Evolutionary conservation across 2,329 filamentous ascomycete species (phyloP).

Genomic region (Cladosporium austrohemisphaericum): DNA sequence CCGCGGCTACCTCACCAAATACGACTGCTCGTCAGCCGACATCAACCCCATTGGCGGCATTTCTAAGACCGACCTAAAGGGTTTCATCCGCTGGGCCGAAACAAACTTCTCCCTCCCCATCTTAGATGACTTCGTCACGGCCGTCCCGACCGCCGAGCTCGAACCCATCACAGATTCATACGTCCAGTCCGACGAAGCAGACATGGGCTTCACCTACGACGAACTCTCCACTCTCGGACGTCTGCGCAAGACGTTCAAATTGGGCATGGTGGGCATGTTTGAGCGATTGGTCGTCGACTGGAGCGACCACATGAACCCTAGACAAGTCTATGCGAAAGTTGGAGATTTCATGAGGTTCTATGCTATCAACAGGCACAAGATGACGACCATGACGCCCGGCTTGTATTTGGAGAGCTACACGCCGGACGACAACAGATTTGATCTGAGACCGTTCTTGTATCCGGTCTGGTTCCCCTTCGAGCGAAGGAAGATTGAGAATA

Average conservation of each 20-base stretch:
- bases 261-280: constrained; percentile 55
- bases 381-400: constrained; percentile 57
- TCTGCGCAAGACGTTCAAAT: constrained; percentile 53
- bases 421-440: constrained; percentile 51
- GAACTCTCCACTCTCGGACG: constrained; percentile 53
- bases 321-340: constrained; percentile 40
- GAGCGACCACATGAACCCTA: constrained; percentile 35
- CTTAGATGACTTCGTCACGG: constrained; percentile 62
- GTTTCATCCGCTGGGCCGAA: constrained; percentile 65
- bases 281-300: constrained; percentile 51
- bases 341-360: constrained; percentile 53
- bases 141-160: constrained; percentile 47
- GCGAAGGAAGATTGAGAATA: constrained; percentile 48
- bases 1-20: constrained; percentile 65
- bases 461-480: constrained; percentile 44
- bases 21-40: constrained; percentile 56
- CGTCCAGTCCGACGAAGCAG: constrained; percentile 55
- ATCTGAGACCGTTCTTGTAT: constrained; percentile 56
- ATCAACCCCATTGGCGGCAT: constrained; percentile 63
- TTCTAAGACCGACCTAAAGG: constrained; percentile 65
- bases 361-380: constrained; percentile 63
- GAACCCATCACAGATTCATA: constrained; percentile 64
- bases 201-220: constrained; percentile 53
- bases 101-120: constrained; percentile 60
- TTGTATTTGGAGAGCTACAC: constrained; percentile 53